Percentiles rank a stretch among this genome's conserved stretches.
These are phyloP conservation scores for Capronia coronata DNA, from an alignment of 2,329 filamentous ascomycete species.

Conservation along the genomic window DNA sequence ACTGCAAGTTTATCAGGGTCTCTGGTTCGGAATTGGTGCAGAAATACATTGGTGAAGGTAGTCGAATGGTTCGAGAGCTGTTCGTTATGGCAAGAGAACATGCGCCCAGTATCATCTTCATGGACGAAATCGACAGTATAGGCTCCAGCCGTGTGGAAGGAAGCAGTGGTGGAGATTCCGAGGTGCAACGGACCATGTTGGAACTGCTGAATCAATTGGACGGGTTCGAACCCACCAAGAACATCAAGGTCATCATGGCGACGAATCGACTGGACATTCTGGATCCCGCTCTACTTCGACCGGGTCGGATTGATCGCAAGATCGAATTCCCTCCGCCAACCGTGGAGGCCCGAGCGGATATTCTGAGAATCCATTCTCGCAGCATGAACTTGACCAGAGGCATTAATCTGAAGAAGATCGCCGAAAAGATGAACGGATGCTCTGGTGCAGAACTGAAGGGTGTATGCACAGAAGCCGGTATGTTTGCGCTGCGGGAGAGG, in stretches of 20 bases:
- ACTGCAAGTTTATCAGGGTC: constrained; percentile 98
- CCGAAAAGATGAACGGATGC: constrained; percentile 99
- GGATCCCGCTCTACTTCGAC: constrained; percentile 86
- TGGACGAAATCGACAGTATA: constrained; percentile 99
- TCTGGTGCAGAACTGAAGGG: constrained; percentile 97
- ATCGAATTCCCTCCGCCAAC: constrained; percentile 98
- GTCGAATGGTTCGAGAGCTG: constrained; percentile 94
- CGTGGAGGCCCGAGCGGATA: constrained; percentile 93
- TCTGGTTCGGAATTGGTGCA: constrained; percentile 94
- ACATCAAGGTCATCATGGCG: constrained; percentile 99
- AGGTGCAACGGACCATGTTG: constrained; percentile 97
- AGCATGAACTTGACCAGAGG: constrained; percentile 98
- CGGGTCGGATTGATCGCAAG: constrained; percentile 97
- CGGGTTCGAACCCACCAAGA: constrained; percentile 97
- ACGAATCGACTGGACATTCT: constrained; percentile 97
- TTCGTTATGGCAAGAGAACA: constrained; percentile 99
- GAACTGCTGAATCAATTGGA: constrained; percentile 97
- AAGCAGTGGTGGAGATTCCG: constrained; percentile 88
- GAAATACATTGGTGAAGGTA: constrained; percentile 98
- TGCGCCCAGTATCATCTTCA: constrained; percentile 98
- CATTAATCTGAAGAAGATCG: constrained; percentile 96
- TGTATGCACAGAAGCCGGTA: constrained; percentile 96
- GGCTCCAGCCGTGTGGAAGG: constrained; percentile 95
- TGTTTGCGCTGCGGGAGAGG: constrained; percentile 93
- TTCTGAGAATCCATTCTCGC: constrained; percentile 91